phyloP scores from a whole-genome alignment of 2,329 filamentous ascomycete genomes.

The Cercospora nicotianae region DNA sequence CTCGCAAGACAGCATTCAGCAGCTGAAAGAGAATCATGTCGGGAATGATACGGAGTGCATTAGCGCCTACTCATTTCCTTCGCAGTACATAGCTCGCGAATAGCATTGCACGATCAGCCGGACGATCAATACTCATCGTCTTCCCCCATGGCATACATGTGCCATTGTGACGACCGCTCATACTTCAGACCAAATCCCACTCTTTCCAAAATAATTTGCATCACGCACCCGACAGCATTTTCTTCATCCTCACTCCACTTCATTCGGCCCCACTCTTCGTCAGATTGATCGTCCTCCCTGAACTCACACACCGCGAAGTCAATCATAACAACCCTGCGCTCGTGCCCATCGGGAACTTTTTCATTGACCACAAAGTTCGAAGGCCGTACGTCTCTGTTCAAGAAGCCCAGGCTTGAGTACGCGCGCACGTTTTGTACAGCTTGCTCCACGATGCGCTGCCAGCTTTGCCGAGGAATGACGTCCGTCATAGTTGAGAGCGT shows the following conservation, averaged over 20 bases:
- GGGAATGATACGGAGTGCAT: background rate
- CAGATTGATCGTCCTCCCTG: background rate
- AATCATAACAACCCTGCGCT: background rate
- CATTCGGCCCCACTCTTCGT: background rate
- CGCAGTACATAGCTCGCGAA: background rate
- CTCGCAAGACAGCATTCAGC: background rate
- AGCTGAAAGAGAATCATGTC: too few relatives aligned
- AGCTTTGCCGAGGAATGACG: slow-evolving; percentile 1
- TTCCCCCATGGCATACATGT: background rate
- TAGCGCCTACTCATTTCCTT: background rate
- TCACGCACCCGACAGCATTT: background rate
- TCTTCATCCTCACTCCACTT: background rate
- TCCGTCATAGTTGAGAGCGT: slow-evolving; percentile 6
- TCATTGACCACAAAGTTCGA: background rate
- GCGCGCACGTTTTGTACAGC: background rate
- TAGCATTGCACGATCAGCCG: background rate
- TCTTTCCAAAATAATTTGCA: background rate
- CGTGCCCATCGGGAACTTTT: background rate
- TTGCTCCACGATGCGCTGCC: slow-evolving; percentile 6
- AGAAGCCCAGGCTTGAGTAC: background rate
- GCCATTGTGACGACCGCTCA: background rate
- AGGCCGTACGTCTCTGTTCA: background rate
- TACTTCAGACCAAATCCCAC: background rate
- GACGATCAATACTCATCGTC: background rate
- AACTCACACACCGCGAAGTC: background rate